Base-by-base conservation (phyloP, 495 filamentous ascomycete genomes). In the Penicillium salamii region DNA sequence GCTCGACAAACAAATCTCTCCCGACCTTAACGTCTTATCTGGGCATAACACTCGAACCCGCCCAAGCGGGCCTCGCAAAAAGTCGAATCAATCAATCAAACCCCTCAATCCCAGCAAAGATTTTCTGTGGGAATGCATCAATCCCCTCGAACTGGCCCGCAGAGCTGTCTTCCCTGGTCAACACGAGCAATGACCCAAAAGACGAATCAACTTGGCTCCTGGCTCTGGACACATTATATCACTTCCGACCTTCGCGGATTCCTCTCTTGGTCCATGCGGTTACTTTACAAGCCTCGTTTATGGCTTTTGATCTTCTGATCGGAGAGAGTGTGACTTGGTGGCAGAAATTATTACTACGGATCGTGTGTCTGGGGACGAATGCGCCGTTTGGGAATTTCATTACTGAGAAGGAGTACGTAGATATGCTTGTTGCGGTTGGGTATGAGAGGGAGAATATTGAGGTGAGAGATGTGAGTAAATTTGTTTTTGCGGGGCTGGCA, bases 391-490 rank as follows among this genome's bases (percentile, higher is more conserved):
- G 54, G 1, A 76, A 73, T 46, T 58, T 74, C 15, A 58, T 92
- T 13, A 69, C 77, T 0, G 63, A 76, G 13, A 74, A 71, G 0
- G 77, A 88, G 50, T 90, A 93, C 57, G 54, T 69, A 2, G 65
- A 62, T 3, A 54, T 92, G 24, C 42, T 71, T 8, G 50, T 67
- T 21, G 21, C 23, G 14, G 65, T 66, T 8, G 75, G 76, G 3
- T 79, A 79, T 53, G 59, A 59, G n/a, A 35, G 47, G 2, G 54
- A 56, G 1, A 29, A 34, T 2, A 70, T 79, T 50, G 53, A 56
- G 36, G 69, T 78, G n/a, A 28, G 53, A 29, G 75, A 79, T 62
- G 49, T 79, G 38, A 71, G 74, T 3, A 52, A 59, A 12, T 56
- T 76, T 51, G 70, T 75, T 3, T 78, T 78, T 55, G 28, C 38